Conservation (phyloP, 1,284 basidiomycete genomes). For the Boletus subluridellus region DNA sequence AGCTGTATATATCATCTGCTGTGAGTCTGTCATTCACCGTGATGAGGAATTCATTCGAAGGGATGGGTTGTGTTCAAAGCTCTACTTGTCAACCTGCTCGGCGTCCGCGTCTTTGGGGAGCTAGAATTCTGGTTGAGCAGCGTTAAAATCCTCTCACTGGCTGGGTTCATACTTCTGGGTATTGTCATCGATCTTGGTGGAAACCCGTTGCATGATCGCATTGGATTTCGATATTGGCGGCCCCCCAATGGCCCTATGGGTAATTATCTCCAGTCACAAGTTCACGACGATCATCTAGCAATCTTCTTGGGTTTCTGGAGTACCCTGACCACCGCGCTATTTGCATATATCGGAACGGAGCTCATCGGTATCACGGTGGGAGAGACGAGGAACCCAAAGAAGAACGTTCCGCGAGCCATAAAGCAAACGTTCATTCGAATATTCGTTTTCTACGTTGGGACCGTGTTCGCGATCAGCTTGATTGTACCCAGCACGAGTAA, state of each 20-base stretch:
- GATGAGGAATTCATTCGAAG: background rate
- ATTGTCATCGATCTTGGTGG: constrained; percentile 54
- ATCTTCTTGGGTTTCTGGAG: constrained; percentile 64
- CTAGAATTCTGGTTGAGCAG: constrained; percentile 56
- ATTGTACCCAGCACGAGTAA: constrained; percentile 50
- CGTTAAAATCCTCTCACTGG: constrained; percentile 57
- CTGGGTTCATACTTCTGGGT: constrained; percentile 60
- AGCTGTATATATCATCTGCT: constrained; percentile 57
- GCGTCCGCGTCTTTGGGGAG: constrained; percentile 54
- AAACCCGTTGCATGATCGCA: constrained; percentile 59
- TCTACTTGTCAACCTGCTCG: constrained; percentile 53
- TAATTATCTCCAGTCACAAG: constrained; percentile 42
- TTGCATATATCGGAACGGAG: constrained; percentile 50
- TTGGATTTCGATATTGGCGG: constrained; percentile 64
- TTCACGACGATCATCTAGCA: constrained; percentile 45
- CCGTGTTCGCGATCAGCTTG: constrained; percentile 66
- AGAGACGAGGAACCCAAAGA: constrained; percentile 47
- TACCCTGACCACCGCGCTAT: constrained; percentile 46
- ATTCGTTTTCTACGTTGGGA: constrained; percentile 67
- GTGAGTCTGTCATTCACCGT: constrained; percentile 33
- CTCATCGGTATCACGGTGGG: constrained; percentile 51
- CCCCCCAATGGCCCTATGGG: constrained; percentile 49
- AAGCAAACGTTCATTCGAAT: constrained; percentile 48
- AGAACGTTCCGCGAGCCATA: constrained; percentile 48
- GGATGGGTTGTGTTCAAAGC: constrained; percentile 35